Base-by-base conservation (phyloP, 345 rosid genomes). In the Arabidopsis suecica region DNA sequence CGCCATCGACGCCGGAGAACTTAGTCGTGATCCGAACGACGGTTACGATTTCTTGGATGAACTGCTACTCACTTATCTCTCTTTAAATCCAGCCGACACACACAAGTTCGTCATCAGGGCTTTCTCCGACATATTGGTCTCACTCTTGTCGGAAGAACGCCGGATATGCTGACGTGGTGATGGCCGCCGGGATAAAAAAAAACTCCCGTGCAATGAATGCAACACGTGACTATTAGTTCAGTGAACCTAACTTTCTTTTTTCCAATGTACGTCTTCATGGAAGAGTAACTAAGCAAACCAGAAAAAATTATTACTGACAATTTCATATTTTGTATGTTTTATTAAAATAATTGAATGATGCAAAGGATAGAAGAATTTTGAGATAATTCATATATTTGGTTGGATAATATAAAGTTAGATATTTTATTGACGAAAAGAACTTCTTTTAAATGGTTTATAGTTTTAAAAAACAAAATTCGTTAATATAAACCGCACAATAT, bases 21-120 rank as follows among this genome's bases (percentile, higher is more conserved):
- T 77, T 56, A 86, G 79, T 38, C 77, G 61, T 44, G 48, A 44
- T 58, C 73, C 86, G 54, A 68, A 77, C 7, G 96, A 91, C 54
- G 88, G 84, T 20, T 92, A 93, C 86, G 90, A 95, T 3, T 86
- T 72, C 82, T 81, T 94, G 82, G 87, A 88, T 54, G 96, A 94
- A 85, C 88, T 94, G 37, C 84, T 94, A 20, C 76, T 83, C 41
- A 84, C 89, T 74, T 91, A 91, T 74, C 88, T 94, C 7, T 78
- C 84, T 3, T 74, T 94, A 55, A 94, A 94, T 78, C 93, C 96
- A 1, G 74, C 74, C 78, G 85, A 72, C 49, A 82, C 87, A 0
- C 98, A 91, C 77, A 86, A 87, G 76, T 86, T 80, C 66, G 84
- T 94, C 49, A 80, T 88, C 37, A 82, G 85, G 7, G 98, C 98